phyloP scores from a whole-genome alignment of 2,329 filamentous ascomycete genomes.

The Cordyceps javanica region DNA sequence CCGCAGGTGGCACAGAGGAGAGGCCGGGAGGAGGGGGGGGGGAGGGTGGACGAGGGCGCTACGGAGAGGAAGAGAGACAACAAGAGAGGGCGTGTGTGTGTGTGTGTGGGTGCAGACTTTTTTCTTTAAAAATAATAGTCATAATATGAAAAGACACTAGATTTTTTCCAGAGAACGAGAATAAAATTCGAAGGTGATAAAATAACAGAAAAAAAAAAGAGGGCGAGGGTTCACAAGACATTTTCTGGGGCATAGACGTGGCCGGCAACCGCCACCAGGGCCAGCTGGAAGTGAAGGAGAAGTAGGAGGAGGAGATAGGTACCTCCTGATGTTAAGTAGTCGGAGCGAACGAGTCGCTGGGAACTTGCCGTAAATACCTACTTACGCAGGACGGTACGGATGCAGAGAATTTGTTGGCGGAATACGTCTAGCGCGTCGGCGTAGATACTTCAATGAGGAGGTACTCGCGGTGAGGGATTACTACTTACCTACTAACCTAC shows the following conservation, averaged over 20 bases:
- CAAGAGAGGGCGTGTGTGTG: neutral
- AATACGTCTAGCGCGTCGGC: neutral
- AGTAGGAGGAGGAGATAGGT: too few species aligned
- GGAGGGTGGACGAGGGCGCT: too few species aligned
- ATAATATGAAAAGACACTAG: too few species aligned
- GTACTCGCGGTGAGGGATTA: conserved; percentile 4
- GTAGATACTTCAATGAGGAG: too few species aligned
- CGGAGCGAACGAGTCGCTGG: too few species aligned
- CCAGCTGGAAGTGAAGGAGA: too few species aligned
- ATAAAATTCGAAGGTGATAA: neutral
- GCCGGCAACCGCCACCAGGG: neutral
- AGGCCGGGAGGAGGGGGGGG: too few species aligned
- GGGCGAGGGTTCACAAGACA: conserved; percentile 7
- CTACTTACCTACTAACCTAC: neutral
- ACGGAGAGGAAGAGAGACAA: neutral
- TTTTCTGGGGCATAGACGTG: neutral
- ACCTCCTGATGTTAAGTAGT: too few species aligned
- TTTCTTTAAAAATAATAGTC: too few species aligned
- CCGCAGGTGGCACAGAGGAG: too few species aligned
- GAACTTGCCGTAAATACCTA: too few species aligned
- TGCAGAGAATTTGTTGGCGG: neutral
- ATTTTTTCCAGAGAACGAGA: neutral
- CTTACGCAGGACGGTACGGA: too few species aligned
- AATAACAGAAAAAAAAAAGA: neutral
- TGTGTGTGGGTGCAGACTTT: neutral